A percentile compares a stretch with the other conserved stretches of the same genome.
These are phyloP conservation scores for Parastagonospora nodorum DNA, from an alignment of 2,329 filamentous ascomycete species.

Conservation along the genomic window DNA sequence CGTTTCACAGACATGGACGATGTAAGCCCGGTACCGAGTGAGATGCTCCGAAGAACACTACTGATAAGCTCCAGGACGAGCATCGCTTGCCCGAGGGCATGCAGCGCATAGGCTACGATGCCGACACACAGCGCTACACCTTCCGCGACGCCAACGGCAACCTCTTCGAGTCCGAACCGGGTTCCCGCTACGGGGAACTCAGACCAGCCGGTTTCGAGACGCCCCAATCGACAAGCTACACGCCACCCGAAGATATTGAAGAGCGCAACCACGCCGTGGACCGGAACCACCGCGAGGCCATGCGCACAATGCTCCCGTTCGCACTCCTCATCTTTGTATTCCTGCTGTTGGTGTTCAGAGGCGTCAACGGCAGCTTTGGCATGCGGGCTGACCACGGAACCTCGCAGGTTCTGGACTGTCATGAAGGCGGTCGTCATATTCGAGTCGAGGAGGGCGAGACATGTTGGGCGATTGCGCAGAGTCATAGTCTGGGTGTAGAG, in stretches of 20 bases:
- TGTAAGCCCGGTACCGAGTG: neutral
- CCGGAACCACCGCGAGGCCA: conserved; percentile 46
- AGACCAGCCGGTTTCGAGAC: conserved; percentile 17
- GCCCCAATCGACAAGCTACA: neutral
- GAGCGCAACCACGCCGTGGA: conserved; percentile 24
- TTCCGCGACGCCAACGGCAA: conserved; percentile 57
- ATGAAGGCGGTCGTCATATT: conserved; percentile 42
- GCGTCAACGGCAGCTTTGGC: conserved; percentile 13
- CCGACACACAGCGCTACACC: conserved; percentile 60
- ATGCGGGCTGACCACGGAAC: conserved; percentile 23
- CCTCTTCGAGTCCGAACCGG: conserved; percentile 58
- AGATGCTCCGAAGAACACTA: neutral
- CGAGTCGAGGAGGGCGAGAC: conserved; percentile 55
- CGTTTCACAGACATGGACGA: conserved; percentile 6
- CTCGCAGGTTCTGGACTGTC: conserved; percentile 22
- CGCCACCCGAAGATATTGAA: conserved; percentile 19
- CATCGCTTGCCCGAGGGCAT: conserved; percentile 62
- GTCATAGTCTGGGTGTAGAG: conserved; percentile 51
- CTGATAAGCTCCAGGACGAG: conserved; percentile 46
- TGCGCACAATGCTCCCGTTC: conserved; percentile 64
- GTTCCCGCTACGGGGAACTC: conserved; percentile 57
- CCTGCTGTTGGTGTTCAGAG: conserved; percentile 52
- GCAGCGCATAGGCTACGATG: conserved; percentile 61
- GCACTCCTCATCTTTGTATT: conserved; percentile 59
- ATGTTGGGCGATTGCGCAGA: conserved; percentile 59